Evolutionary conservation across 768 basidiomycete genomes (phyloP), one percentile per base, ranked within the genome.

Genomic region (Collybiopsis confluens): DNA sequence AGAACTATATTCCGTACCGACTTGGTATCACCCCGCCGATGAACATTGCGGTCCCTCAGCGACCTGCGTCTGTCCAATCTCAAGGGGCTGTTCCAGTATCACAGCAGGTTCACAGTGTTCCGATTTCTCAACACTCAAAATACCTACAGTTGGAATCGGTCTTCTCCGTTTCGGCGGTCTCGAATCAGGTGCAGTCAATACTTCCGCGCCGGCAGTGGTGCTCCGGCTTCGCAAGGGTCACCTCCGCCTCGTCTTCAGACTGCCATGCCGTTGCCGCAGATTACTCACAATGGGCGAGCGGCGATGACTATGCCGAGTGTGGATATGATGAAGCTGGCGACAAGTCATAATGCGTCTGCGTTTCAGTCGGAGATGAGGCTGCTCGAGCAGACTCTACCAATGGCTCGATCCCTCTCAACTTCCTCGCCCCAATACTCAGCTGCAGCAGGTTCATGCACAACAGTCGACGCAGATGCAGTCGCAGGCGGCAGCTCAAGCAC

Each of bases 251-350:
- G 68, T 4, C 62, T 68, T 24, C 68, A 68, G 27, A 66, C 69
- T 44, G 11, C 57, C 6, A 52, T 58, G 8, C 50, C 50, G 7
- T 52, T 27, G 11, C 50, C 50, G 18, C 50, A 52, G 26, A 38
- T 52, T 18, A 42, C 30, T 10, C 38, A 52, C 26, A 53, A 53
- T 37, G 65, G 68, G 33, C 73, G 77, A 24, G 68, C 71, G 41
- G 73, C 75, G 1, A 77, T 79, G 54, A 72, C 66, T 37, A 70
- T 78, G 65, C 70, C 77, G 1, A 78, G 82, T 44, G 63, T 74
- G 26, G 81, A 81, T 15, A 52, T 52, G 50, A 45, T 37, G 38
- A 45, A 54, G 43, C 38, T 44, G 2, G 50, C 56, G 1, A 51
- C 51, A 35, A 69, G 66, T 47, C 52, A 53, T 13, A 44, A 45